These are phyloP conservation scores for Astrephomene gubernaculifera DNA, from an alignment of 139 green algal species.

Conservation along the genomic window DNA sequence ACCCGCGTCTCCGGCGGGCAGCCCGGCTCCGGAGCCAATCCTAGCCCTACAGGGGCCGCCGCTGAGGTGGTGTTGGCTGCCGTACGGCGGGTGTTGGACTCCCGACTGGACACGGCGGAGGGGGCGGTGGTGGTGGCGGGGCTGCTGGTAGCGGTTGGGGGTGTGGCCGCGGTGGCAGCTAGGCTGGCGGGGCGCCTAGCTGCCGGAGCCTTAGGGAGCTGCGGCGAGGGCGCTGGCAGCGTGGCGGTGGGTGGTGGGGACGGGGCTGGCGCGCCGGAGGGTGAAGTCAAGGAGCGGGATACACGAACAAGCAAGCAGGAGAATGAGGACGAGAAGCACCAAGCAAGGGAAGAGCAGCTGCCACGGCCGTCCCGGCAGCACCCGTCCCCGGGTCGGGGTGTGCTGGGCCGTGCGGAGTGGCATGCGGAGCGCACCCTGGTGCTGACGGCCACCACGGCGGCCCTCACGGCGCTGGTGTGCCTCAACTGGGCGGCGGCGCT, in stretches of 20 bases:
- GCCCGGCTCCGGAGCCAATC: too few relatives aligned
- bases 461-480: constrained; percentile 58
- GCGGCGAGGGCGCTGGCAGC: not conserved
- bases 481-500: constrained; percentile 67
- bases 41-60: too few relatives aligned
- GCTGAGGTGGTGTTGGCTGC: not conserved
- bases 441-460: constrained; percentile 48
- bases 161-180: not conserved
- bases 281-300: too few relatives aligned
- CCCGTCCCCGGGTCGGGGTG: too few relatives aligned
- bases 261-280: too few relatives aligned
- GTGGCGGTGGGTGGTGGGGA: too few relatives aligned
- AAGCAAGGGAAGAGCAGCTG: not conserved
- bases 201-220: not conserved
- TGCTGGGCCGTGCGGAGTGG: not conserved
- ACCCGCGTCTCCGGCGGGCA: too few relatives aligned
- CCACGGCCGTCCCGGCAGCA: too few relatives aligned
- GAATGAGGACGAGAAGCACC: not conserved
- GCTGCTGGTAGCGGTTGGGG: not conserved
- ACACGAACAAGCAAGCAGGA: too few relatives aligned
- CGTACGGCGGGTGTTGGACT: not conserved
- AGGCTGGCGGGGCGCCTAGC: not conserved
- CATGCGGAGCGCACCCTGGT: constrained; percentile 33
- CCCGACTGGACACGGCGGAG: not conserved
- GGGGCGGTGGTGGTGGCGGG: not conserved